Evolutionary conservation across 2,329 filamentous ascomycete species (phyloP).

Genomic region (Alternaria sp.): DNA sequence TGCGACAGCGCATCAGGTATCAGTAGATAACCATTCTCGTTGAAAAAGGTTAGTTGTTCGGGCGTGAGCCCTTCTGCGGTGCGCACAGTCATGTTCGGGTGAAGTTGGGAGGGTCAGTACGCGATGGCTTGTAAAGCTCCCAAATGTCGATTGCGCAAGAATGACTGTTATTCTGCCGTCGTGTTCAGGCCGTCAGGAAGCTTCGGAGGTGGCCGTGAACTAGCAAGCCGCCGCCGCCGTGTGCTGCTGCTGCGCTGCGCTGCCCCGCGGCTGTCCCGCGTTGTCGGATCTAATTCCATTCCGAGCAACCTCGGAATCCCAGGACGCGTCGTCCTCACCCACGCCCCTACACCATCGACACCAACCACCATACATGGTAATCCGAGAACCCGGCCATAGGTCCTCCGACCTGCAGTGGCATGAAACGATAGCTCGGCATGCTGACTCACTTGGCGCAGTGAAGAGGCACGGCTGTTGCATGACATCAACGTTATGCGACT

Average conservation of each 20-base stretch:
- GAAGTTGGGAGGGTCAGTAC: not conserved
- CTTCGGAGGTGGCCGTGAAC: conserved; percentile 34
- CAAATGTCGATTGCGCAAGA: not conserved
- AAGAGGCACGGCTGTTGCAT: not conserved
- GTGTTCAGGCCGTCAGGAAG: conserved; percentile 14
- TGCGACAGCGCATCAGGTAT: conserved; percentile 78
- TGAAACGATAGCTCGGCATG: not conserved
- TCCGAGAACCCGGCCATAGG: not conserved
- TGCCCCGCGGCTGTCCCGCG: not conserved
- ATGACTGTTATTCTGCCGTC: not conserved
- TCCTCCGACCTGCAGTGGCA: not conserved
- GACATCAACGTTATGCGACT: not conserved
- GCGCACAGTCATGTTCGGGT: conserved; percentile 26
- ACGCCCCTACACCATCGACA: not conserved
- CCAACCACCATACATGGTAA: not conserved
- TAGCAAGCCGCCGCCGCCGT: not conserved
- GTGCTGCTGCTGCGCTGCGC: not conserved
- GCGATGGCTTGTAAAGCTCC: not conserved
- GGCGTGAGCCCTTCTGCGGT: conserved; percentile 68
- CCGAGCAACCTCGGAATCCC: too few relatives aligned
- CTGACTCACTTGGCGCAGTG: not conserved
- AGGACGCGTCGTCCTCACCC: not conserved
- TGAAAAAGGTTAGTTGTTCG: conserved; percentile 76
- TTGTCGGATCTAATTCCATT: too few relatives aligned
- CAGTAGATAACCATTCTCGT: conserved; percentile 88